phyloP scores from a whole-genome alignment of 2,329 filamentous ascomycete species.

The Beauveria sp. region DNA sequence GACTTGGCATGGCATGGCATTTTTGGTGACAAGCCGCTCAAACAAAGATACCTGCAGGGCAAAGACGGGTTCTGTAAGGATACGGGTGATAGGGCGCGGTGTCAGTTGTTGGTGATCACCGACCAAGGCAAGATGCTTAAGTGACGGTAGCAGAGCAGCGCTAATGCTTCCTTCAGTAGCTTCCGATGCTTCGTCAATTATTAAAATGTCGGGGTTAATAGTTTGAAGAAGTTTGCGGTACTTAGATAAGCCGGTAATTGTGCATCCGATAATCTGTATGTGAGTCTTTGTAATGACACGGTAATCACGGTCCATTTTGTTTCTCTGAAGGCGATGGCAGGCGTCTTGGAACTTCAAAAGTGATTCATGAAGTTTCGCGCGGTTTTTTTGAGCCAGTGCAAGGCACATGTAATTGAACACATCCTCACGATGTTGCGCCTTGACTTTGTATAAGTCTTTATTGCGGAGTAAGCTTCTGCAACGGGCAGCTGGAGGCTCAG shows the following conservation, averaged over 20 bases:
- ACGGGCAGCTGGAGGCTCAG: constrained; percentile 7
- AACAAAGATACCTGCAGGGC: constrained; percentile 70
- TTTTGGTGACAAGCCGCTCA: constrained; percentile 60
- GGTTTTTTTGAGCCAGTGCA: constrained; percentile 40
- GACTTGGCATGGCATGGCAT: constrained; percentile 54
- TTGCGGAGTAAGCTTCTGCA: constrained; percentile 11
- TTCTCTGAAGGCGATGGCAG: constrained; percentile 46
- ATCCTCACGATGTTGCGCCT: constrained; percentile 45
- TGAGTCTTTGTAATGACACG: constrained; percentile 27
- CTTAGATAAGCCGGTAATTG: constrained; percentile 74
- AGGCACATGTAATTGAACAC: constrained; percentile 61
- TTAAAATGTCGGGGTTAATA: constrained; percentile 56
- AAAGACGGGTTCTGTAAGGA: constrained; percentile 53
- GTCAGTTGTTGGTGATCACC: constrained; percentile 77
- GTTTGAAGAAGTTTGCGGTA: constrained; percentile 64
- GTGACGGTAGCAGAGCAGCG: constrained; percentile 41
- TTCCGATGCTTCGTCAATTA: constrained; percentile 78
- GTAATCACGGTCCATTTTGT: constrained; percentile 51
- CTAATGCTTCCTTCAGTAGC: constrained; percentile 57
- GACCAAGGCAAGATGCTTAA: constrained; percentile 51
- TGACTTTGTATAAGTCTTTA: constrained; percentile 54
- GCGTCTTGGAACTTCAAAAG: constrained; percentile 42
- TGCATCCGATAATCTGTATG: constrained; percentile 54
- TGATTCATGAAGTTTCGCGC: constrained; percentile 38
- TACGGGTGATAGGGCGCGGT: constrained; percentile 56